These are phyloP conservation scores for Neurospora sp. DNA, from an alignment of 495 filamentous ascomycete species.

Conservation along the genomic window DNA sequence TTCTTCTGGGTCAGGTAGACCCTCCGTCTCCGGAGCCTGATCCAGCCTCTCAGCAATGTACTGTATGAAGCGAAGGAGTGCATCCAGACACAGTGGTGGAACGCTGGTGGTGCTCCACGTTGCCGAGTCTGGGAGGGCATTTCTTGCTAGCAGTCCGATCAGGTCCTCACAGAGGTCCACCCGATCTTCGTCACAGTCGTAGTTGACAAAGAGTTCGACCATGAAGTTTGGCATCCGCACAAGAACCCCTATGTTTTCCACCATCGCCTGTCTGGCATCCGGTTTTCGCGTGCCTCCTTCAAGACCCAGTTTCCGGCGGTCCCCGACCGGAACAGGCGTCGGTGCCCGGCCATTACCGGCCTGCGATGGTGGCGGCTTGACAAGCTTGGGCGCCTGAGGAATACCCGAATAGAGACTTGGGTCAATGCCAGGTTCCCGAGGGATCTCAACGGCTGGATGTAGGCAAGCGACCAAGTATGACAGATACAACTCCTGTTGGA, in stretches of 20 bases:
- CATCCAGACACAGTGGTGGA: slow-evolving; percentile 86
- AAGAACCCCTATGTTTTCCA: slow-evolving; percentile 87
- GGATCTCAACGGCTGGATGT: slow-evolving; percentile 86
- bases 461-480: slow-evolving; percentile 92
- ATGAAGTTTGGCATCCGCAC: slow-evolving; percentile 88
- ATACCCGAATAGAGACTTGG: slow-evolving; percentile 89
- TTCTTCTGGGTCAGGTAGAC: slow-evolving; percentile 52
- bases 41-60: slow-evolving; percentile 82
- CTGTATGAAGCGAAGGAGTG: slow-evolving; percentile 81
- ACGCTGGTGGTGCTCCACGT: slow-evolving; percentile 99
- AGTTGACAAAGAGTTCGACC: slow-evolving; percentile 93
- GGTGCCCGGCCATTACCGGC: slow-evolving; percentile 62
- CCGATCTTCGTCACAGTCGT: slow-evolving; percentile 91
- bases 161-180: slow-evolving; percentile 91
- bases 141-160: slow-evolving; percentile 82
- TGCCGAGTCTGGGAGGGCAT: slow-evolving; percentile 92
- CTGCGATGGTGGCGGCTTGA: slow-evolving; percentile 72
- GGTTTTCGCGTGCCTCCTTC: slow-evolving; percentile 88
- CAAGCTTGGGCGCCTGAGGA: slow-evolving; percentile 77
- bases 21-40: slow-evolving; percentile 51
- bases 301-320: slow-evolving; percentile 84
- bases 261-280: slow-evolving; percentile 95
- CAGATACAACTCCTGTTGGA: slow-evolving; percentile 94
- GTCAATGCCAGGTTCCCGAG: slow-evolving; percentile 79
- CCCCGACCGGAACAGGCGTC: slow-evolving; percentile 88